Conservation (phyloP, 768 basidiomycete species). For the Tylopilus felleus region DNA sequence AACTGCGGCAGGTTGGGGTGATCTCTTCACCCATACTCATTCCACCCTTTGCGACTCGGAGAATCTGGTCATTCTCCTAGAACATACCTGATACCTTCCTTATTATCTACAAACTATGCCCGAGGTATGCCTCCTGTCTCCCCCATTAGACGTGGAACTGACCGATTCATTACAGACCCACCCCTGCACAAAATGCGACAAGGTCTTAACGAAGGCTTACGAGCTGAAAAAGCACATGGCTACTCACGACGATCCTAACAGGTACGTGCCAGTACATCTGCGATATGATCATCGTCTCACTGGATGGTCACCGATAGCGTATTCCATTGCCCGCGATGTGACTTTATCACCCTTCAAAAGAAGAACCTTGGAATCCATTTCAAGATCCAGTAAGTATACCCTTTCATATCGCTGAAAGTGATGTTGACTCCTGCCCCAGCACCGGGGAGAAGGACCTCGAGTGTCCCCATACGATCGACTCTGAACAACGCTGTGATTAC, state of each 20-base stretch:
- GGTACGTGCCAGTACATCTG: background rate
- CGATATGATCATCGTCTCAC: background rate
- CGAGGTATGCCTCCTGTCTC: slow-evolving; percentile 2
- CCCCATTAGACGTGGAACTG: background rate
- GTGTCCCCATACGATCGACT: slow-evolving; percentile 12
- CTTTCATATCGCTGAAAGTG: background rate
- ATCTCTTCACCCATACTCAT: background rate
- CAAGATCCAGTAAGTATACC: slow-evolving; percentile 15
- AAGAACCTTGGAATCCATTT: slow-evolving; percentile 21
- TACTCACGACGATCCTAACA: slow-evolving; percentile 10
- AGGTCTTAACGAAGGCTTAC: slow-evolving; percentile 12
- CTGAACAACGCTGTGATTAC: slow-evolving; percentile 14
- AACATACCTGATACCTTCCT: background rate
- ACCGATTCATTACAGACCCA: slow-evolving; percentile 5
- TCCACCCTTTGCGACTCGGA: background rate
- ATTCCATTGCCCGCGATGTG: slow-evolving; percentile 19
- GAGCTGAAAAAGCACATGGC: slow-evolving; percentile 24
- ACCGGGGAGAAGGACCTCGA: slow-evolving; percentile 17
- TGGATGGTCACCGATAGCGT: slow-evolving; percentile 5
- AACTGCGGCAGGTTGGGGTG: slow-evolving; percentile 1
- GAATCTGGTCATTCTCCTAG: slow-evolving; percentile 22
- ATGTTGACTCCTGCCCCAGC: slow-evolving; percentile 8
- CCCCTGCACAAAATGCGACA: slow-evolving; percentile 16
- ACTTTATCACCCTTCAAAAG: slow-evolving; percentile 18
- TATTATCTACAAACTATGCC: slow-evolving; percentile 6